A percentile compares a stretch with the other conserved stretches of the same genome.
These are phyloP conservation scores for Plasmodium vivax DNA, from an alignment of 169 alveolate species.

Conservation along the genomic window DNA sequence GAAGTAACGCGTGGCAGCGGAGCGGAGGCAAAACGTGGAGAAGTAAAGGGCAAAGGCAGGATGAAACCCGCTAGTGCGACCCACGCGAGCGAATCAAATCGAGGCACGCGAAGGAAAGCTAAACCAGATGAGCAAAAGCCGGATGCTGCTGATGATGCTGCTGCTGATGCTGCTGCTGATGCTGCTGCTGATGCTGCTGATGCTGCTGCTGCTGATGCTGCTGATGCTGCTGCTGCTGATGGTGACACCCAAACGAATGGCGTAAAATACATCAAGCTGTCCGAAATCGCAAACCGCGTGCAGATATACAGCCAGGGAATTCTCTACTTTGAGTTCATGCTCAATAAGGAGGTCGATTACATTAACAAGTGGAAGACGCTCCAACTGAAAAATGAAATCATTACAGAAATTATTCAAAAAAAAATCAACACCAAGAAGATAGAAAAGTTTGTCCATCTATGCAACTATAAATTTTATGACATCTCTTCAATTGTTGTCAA, in stretches of 20 bases:
- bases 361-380: conserved; percentile 60
- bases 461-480: conserved; percentile 37
- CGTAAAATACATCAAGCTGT: conserved; percentile 56
- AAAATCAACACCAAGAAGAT: conserved; percentile 23
- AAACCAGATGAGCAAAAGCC: background rate
- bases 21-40: background rate
- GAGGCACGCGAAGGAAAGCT: background rate
- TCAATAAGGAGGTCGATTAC: conserved; percentile 38
- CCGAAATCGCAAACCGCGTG: conserved; percentile 16
- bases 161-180: too few relatives aligned
- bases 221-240: background rate
- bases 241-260: background rate
- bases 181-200: too few relatives aligned
- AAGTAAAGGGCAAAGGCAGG: background rate
- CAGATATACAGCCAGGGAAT: conserved; percentile 32
- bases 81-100: background rate
- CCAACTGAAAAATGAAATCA: conserved; percentile 68
- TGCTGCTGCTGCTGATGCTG: background rate
- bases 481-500: conserved; percentile 10
- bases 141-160: too few relatives aligned
- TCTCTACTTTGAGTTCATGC: conserved; percentile 57
- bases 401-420: conserved; percentile 44
- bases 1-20: background rate
- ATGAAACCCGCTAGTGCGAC: background rate
- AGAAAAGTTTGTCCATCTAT: conserved; percentile 16